Percentiles rank a stretch among this genome's conserved stretches.
Conservation (phyloP, 345 rosid species). For the Crucihimalaya himalaica region DNA sequence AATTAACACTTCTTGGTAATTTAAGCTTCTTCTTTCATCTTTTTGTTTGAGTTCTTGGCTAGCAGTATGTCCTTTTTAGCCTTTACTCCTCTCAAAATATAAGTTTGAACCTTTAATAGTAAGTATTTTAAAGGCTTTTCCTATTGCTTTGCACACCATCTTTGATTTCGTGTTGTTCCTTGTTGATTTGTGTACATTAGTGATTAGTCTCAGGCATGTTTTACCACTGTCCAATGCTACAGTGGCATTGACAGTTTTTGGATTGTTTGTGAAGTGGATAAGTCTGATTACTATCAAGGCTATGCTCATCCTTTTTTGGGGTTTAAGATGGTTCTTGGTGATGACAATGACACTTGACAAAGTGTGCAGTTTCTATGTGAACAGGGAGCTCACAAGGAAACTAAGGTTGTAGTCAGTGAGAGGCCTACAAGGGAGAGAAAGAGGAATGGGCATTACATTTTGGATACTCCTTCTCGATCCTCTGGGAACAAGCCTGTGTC, state of each 20-base stretch:
- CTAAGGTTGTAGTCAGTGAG: too few relatives aligned
- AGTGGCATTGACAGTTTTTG: slow-evolving; percentile 25
- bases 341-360: too few relatives aligned
- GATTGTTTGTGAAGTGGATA: slow-evolving; percentile 34
- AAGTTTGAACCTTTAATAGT: slow-evolving; percentile 15
- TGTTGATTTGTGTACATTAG: slow-evolving; percentile 12
- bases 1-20: not conserved
- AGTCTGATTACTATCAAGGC: slow-evolving; percentile 34
- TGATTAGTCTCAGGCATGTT: slow-evolving; percentile 35
- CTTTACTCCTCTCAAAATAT: slow-evolving; percentile 7
- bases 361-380: too few relatives aligned
- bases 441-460: slow-evolving; percentile 70
- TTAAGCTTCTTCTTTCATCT: not conserved
- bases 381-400: too few relatives aligned
- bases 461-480: slow-evolving; percentile 55
- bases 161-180: slow-evolving; percentile 19
- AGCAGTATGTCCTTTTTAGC: slow-evolving; percentile 8
- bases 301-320: slow-evolving; percentile 4
- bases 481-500: slow-evolving; percentile 58
- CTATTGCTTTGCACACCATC: slow-evolving; percentile 18
- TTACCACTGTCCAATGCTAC: slow-evolving; percentile 35
- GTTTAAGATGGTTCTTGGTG: too few relatives aligned
- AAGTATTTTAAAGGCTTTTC: slow-evolving; percentile 11
- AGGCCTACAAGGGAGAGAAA: slow-evolving; percentile 83
- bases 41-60: slow-evolving; percentile 30